Percentiles rank a stretch among this genome's conserved stretches.
Conservation (phyloP, 2,329 filamentous ascomycete species). For the Pseudogymnoascus sp. region DNA sequence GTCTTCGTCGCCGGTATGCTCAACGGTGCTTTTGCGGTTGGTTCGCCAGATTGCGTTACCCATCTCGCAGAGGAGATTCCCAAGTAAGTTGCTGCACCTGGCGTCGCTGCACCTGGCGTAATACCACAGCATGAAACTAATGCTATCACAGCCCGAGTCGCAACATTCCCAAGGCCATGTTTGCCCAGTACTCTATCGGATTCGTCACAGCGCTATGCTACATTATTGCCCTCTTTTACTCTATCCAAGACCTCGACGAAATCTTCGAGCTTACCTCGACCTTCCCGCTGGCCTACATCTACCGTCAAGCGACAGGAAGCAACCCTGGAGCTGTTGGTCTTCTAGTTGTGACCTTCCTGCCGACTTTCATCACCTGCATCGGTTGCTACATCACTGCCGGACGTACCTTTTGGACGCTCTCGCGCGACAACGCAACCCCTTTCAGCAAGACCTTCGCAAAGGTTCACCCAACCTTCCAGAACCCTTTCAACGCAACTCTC, state of each 20-base stretch:
- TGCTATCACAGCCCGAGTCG: conserved; percentile 26
- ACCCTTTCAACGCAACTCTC: conserved; percentile 46
- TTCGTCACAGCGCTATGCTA: conserved; percentile 43
- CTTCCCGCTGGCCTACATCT: conserved; percentile 59
- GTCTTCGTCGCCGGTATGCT: conserved; percentile 50
- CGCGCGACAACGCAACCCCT: conserved; percentile 47
- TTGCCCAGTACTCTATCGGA: conserved; percentile 38
- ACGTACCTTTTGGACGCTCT: conserved; percentile 52
- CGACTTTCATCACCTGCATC: conserved; percentile 40
- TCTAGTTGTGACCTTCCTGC: conserved; percentile 43
- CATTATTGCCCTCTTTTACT: conserved; percentile 46
- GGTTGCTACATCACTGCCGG: conserved; percentile 50
- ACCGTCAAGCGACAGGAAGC: conserved; percentile 47
- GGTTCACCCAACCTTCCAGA: conserved; percentile 37
- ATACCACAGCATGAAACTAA: neutral
- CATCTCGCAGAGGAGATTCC: conserved; percentile 57
- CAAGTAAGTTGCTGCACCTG: neutral
- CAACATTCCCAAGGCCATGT: conserved; percentile 44
- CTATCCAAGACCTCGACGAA: conserved; percentile 44
- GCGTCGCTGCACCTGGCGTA: neutral
- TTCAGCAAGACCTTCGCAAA: conserved; percentile 38
- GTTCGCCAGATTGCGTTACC: conserved; percentile 53
- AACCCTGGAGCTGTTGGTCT: conserved; percentile 41
- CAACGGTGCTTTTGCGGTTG: conserved; percentile 60
- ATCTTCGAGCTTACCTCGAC: conserved; percentile 37